Percentiles rank a stretch among this genome's conserved stretches.
phyloP scores from a whole-genome alignment of 2,329 filamentous ascomycete genomes.

The Neocatenulostroma microsporum region DNA sequence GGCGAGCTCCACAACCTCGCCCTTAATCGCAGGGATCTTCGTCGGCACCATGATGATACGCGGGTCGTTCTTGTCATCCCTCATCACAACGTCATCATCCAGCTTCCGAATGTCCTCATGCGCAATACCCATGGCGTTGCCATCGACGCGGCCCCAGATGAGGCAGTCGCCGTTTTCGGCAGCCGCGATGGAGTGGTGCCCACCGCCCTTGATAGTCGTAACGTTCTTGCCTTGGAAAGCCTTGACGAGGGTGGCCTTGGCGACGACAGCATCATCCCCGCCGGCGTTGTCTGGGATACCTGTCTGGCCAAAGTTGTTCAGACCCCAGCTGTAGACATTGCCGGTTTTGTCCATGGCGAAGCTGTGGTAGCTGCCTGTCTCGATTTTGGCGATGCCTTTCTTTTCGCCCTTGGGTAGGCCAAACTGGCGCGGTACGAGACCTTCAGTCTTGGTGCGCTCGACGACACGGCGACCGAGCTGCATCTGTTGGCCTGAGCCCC shows the following conservation, averaged over 20 bases:
- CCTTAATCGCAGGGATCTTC: conserved; percentile 46
- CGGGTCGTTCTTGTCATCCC: conserved; percentile 54
- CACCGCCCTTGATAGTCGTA: conserved; percentile 59
- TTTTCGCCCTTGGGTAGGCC: conserved; percentile 41
- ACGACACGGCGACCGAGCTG: conserved; percentile 59
- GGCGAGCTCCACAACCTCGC: conserved; percentile 40
- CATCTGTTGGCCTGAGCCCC: conserved; percentile 66
- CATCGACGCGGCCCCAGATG: conserved; percentile 54
- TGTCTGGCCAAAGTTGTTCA: conserved; percentile 80
- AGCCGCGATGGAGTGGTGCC: conserved; percentile 59
- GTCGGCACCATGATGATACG: conserved; percentile 63
- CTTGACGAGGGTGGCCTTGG: conserved; percentile 59
- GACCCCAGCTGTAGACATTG: conserved; percentile 70
- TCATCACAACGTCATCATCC: conserved; percentile 52
- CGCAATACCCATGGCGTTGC: conserved; percentile 44
- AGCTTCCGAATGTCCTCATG: conserved; percentile 44
- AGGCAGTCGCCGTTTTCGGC: conserved; percentile 45
- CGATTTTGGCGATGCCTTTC: conserved; percentile 52
- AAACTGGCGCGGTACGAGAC: conserved; percentile 49
- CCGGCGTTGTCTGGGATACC: conserved; percentile 55
- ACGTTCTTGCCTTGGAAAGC: conserved; percentile 57
- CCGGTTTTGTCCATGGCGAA: conserved; percentile 65
- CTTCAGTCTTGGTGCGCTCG: conserved; percentile 49
- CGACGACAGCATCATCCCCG: conserved; percentile 61
- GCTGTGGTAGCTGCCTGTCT: conserved; percentile 69